phyloP scores from a whole-genome alignment of 176 grass and related monocot genomes.

The Avena atlantica region DNA sequence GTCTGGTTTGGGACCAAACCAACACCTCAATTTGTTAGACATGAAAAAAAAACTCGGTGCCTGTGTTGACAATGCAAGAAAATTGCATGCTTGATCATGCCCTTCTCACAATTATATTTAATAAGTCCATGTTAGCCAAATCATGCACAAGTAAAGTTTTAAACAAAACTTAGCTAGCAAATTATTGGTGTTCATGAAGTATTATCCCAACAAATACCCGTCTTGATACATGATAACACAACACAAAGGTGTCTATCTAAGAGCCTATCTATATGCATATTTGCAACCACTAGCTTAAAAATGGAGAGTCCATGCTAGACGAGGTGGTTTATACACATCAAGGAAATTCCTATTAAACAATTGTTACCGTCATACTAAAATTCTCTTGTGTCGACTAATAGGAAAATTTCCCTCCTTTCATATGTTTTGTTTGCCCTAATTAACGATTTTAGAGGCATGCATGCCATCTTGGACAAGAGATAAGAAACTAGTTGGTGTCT shows the following conservation, averaged over 20 bases:
- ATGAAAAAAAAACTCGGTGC: no score
- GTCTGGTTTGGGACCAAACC: no score
- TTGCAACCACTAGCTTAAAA: not conserved
- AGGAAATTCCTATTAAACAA: not conserved
- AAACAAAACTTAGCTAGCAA: no score
- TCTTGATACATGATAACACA: not conserved
- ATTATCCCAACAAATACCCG: no score
- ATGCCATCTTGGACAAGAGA: not conserved
- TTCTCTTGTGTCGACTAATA: not conserved
- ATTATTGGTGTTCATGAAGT: no score
- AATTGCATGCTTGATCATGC: no score
- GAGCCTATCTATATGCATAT: not conserved
- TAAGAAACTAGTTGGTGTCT: slow-evolving; percentile 20
- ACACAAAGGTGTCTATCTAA: not conserved
- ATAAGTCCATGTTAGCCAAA: no score
- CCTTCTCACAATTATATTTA: no score
- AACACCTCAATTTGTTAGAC: no score
- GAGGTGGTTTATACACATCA: not conserved
- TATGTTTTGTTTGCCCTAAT: slow-evolving; percentile 3
- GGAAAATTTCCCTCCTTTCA: not conserved
- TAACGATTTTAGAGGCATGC: slow-evolving; percentile 34
- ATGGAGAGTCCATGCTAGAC: not conserved
- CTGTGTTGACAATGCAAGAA: no score
- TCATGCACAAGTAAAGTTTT: no score
- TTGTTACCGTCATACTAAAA: not conserved